Conservation (phyloP, 2,329 filamentous ascomycete species). For the Paraconiothyrium sp. region DNA sequence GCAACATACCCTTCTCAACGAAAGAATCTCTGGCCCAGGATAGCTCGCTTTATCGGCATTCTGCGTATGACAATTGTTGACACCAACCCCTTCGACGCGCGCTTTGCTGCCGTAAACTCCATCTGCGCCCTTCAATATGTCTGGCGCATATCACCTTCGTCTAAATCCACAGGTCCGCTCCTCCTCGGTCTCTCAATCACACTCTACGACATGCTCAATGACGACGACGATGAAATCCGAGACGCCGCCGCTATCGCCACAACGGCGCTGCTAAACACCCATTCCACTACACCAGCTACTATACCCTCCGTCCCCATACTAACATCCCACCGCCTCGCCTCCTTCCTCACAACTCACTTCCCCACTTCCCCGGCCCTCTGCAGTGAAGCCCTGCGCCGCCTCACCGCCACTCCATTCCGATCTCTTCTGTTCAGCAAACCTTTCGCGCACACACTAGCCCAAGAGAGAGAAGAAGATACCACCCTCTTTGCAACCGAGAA, state of each 20-base stretch:
- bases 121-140: slow-evolving; percentile 56
- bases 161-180: slow-evolving; percentile 20
- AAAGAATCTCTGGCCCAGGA: slow-evolving; percentile 16
- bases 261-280: slow-evolving; percentile 54
- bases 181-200: slow-evolving; percentile 56
- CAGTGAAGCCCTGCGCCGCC: slow-evolving; percentile 49
- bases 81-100: slow-evolving; percentile 67
- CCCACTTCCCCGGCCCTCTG: slow-evolving; percentile 43
- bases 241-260: slow-evolving; percentile 67
- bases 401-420: slow-evolving; percentile 43
- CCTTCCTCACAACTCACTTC: slow-evolving; percentile 48
- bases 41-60: slow-evolving; percentile 40
- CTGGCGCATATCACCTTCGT: slow-evolving; percentile 25
- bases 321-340: slow-evolving; percentile 53
- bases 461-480: slow-evolving; percentile 61
- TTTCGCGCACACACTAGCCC: slow-evolving; percentile 36
- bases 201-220: slow-evolving; percentile 62
- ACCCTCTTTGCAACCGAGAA: slow-evolving; percentile 88
- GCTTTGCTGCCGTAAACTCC: slow-evolving; percentile 67
- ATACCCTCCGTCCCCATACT: slow-evolving; percentile 59
- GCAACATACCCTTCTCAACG: slow-evolving; percentile 18
- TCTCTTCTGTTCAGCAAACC: slow-evolving; percentile 11
- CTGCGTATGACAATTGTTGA: slow-evolving; percentile 44
- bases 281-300: slow-evolving; percentile 17
- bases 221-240: slow-evolving; percentile 92